Conservation (phyloP, 2,329 filamentous ascomycete genomes). For the Ophiostoma himal-ulmi region DNA sequence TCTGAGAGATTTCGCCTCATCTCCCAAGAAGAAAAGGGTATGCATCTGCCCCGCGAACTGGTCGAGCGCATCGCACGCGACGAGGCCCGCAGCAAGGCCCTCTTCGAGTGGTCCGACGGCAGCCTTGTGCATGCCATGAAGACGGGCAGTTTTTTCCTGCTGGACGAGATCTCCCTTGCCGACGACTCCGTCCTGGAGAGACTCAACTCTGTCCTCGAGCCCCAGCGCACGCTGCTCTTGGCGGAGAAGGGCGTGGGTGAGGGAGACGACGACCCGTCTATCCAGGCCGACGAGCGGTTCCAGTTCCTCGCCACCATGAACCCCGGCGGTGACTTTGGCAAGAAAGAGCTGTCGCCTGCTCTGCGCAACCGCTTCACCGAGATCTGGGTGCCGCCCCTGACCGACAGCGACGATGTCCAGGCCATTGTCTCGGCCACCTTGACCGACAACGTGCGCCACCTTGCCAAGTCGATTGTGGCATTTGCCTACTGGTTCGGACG, state of each 20-base stretch:
- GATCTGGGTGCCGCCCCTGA: constrained; percentile 91
- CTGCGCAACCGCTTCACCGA: constrained; percentile 95
- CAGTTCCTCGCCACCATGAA: constrained; percentile 99
- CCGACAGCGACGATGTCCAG: constrained; percentile 75
- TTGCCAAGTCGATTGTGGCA: constrained; percentile 66
- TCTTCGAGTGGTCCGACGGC: constrained; percentile 96
- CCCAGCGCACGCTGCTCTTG: constrained; percentile 75
- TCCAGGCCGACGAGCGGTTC: constrained; percentile 61
- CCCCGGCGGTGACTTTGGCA: constrained; percentile 95
- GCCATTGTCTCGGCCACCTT: constrained; percentile 82
- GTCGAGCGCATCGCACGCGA: constrained; percentile 43
- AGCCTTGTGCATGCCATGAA: constrained; percentile 93
- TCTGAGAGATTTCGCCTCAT: constrained; percentile 55
- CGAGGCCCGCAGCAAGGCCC: constrained; percentile 63
- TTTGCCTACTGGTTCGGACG: constrained; percentile 93
- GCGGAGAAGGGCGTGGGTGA: constrained; percentile 86
- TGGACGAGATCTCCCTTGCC: constrained; percentile 95
- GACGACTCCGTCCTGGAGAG: constrained; percentile 96
- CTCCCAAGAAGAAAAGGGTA: constrained; percentile 38
- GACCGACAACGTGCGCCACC: constrained; percentile 34
- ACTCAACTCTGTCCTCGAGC: constrained; percentile 92
- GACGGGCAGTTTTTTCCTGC: constrained; percentile 78
- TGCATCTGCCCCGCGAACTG: constrained; percentile 43
- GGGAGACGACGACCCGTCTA: constrained; percentile 53
- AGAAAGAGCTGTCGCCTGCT: constrained; percentile 92